phyloP scores from a whole-genome alignment of 352 stramenopile species.

The Lagenidium giganteum region DNA sequence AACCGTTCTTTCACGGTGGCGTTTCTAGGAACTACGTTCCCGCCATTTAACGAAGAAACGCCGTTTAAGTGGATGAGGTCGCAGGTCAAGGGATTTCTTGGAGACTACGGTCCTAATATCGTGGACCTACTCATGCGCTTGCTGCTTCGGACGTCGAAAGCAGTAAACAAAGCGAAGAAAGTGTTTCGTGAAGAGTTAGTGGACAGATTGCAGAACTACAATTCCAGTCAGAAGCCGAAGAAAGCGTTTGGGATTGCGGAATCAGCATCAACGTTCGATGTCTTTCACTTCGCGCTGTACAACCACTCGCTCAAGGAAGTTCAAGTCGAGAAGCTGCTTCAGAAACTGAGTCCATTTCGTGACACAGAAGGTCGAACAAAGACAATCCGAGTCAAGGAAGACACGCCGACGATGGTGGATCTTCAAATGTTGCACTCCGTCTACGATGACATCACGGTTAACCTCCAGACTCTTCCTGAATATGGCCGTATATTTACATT shows the following conservation, averaged over 20 bases:
- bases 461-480: constrained; percentile 39
- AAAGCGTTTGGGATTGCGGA: constrained; percentile 29
- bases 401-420: constrained; percentile 37
- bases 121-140: constrained; percentile 64
- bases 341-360: constrained; percentile 28
- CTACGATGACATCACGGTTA: constrained; percentile 49
- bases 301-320: constrained; percentile 10
- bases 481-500: constrained; percentile 41
- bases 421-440: constrained; percentile 51
- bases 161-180: no score
- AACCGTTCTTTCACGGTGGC: constrained; percentile 41
- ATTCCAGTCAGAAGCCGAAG: not conserved
- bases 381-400: constrained; percentile 35
- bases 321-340: constrained; percentile 13
- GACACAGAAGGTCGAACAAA: constrained; percentile 25
- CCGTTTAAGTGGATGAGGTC: constrained; percentile 49
- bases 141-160: no score
- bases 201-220: not conserved
- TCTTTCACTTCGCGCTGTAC: constrained; percentile 78
- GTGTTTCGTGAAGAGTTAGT: constrained; percentile 6
- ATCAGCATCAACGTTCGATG: constrained; percentile 41
- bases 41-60: constrained; percentile 60
- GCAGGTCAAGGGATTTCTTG: constrained; percentile 49
- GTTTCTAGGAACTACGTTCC: constrained; percentile 49
- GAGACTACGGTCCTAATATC: constrained; percentile 43